A percentile compares a stretch with the other conserved stretches of the same genome.
Conservation (phyloP, 768 basidiomycete genomes). For the Tephrocybe sp. region DNA sequence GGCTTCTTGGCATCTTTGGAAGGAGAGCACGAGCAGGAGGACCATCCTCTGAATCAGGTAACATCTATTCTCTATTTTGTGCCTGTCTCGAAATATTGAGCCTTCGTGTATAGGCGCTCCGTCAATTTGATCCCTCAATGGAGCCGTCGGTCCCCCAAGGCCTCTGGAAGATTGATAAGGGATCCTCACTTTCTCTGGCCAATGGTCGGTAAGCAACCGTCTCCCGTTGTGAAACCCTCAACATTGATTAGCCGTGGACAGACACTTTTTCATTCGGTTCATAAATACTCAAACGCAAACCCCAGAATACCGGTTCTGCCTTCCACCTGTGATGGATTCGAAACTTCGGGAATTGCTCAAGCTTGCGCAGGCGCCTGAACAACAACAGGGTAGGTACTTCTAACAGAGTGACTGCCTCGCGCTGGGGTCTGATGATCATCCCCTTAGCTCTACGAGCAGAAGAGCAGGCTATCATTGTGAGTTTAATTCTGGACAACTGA, state of each 20-base stretch:
- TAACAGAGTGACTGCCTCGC: neutral
- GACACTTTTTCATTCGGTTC: neutral
- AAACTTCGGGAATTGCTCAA: neutral
- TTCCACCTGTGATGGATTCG: neutral
- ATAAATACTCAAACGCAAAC: neutral
- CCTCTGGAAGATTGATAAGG: constrained; percentile 1
- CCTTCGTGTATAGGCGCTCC: neutral
- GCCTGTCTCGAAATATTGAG: neutral
- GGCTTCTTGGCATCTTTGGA: constrained; percentile 2
- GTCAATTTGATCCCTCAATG: neutral
- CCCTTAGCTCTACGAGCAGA: neutral
- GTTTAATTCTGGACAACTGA: neutral
- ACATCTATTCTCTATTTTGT: neutral
- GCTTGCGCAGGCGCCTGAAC: neutral
- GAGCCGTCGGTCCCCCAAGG: neutral
- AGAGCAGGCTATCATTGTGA: neutral
- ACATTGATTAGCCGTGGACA: neutral
- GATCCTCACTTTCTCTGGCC: neutral
- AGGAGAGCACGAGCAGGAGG: constrained; percentile 1
- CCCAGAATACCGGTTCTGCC: neutral
- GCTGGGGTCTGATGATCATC: neutral
- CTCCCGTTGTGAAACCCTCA: neutral
- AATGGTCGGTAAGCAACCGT: neutral
- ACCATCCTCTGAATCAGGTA: constrained; percentile 5
- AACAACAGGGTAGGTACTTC: neutral